Evolutionary conservation across 495 filamentous ascomycete species (phyloP), one percentile per base, ranked within the genome.

Genomic region (Podospora sp.): DNA sequence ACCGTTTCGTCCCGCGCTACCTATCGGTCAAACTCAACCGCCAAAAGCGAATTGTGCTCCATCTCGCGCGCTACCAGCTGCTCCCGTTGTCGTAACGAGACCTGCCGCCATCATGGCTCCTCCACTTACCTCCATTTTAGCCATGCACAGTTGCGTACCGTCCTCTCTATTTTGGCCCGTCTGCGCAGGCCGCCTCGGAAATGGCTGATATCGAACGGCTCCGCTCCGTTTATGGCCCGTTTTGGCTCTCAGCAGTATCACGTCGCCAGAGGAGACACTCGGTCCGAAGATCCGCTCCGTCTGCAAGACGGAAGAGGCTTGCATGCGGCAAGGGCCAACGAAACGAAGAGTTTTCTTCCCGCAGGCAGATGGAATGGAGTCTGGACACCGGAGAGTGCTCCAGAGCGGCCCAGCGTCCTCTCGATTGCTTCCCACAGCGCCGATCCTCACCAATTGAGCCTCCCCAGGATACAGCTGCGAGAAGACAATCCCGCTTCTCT

Each of bases 1-100:
- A 46, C 46, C 62, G 62, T 55, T 53, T 64, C 50, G 26, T 36
- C 12, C 57, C 57, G 26, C 49, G 21, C 24, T 36, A n/a, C n/a
- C n/a, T n/a, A 49, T 57, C 51, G 26, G 1, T 36, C 18, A 20
- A 12, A 27, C 26, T 33, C 51, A 24, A 25, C 22, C 26, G 53
- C 22, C 1, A 27, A 16, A 14, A 9, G 12, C 7, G 21, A 4
- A 3, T 26, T 57, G 29, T 57, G 11, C 21, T 57, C 26, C 53
- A 27, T 26, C 53, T 26, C 22, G 22, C 53, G 21, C 53, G 26
- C 22, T 57, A 26, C 11, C 53, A 57, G 26, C 20, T 26, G 53
- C 53, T 57, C 22, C 53, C 53, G 53, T 46, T 46, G 40, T 46
- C 40, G 40, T 18, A 46, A 18, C 40, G 16, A 46, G 40, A 46